Base-by-base conservation (phyloP, 441 rosid species). In the Populus hybrid region DNA sequence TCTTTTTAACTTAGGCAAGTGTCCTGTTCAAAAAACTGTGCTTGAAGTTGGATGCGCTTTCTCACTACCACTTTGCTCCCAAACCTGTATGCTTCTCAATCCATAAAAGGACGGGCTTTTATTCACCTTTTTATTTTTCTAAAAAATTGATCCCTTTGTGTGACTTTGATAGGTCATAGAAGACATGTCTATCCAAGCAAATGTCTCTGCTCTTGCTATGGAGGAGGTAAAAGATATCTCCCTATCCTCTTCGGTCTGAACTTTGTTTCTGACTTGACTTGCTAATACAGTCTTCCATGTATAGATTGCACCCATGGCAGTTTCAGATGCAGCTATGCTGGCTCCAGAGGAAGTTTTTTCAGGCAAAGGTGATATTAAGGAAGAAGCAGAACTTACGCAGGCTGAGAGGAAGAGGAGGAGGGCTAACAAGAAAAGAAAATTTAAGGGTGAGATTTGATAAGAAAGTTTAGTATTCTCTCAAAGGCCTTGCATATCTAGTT, bases 291-390 rank as follows among this genome's bases (percentile, higher is more conserved):
- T 85, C 30, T 74, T 88, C 81, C 61, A 9, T 82, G 82, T 68
- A 71, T 80, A 95, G 98, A 90, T 90, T 91, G 97, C 99, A 70
- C 98, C 99, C 20, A 30, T 92, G 89, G 95, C 95, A 38, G 91
- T 94, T 72, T 91, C 97, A 50, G 98, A 91, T 91, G 97, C 97
- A 26, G 93, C 98, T 79, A 94, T 95, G 98, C 91, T 94, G 84
- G 99, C 98, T 72, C 98, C 98, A 11, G 95, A 95, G 84, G 99
- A 94, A 83, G 89, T 94, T 32, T 94, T 92, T 85, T 64, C 85
- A 2, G 94, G 97, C 72, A 92, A 89, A 90, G 95, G 98, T 75
- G 85, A 91, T 61, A 81, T 95, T 46, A 92, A 94, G 86, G 99
- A 92, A 76, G 97, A 90, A 83, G 77, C 90, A 46, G 99, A 94